Base-by-base conservation (phyloP, 2,329 filamentous ascomycete species). In the Aspergillus terreus region DNA sequence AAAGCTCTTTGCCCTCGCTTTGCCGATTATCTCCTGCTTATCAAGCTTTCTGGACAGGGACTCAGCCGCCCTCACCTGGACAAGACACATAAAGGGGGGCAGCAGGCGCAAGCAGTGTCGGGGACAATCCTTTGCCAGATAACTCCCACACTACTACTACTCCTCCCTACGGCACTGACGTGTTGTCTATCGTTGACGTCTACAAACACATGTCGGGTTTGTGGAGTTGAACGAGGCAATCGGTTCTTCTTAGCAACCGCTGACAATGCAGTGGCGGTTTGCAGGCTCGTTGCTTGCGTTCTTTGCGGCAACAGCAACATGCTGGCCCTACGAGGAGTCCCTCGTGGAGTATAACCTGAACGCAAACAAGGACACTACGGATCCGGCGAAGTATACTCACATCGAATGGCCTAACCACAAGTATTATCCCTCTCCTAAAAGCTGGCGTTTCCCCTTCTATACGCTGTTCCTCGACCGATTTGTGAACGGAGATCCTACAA, bases 361-460 rank as follows among this genome's bases (percentile, higher is more conserved):
- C 64, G 72, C 75, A 55, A 85, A 86, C 64, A 62, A 78, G 58
- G 70, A 73, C 43, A 82, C 83, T n/a, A 75, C 63, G 7, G 66
- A 76, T 46, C 81, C 83, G 2, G 68, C 80, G 35, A 76, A 86
- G 42, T 87, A 86, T 64, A 78, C 71, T 63, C 51, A 55, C n/a
- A 78, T 82, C 53, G 68, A 76, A 70, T 79, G 81, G 78, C 70
- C 68, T n/a, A 69, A 76, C 54, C 79, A 82, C 44, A 63, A 56
- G 21, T 85, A 81, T 57, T 63, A 69, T 15, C 68, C 73, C 0
- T 85, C 82, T 17, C 83, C 84, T 1, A 63, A 71, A 0, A 86
- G 82, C 58, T 87, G 84, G 84, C 76, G 84, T 23, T 78, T 86
- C 54, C 84, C 84, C 0, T 81, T 85, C 61, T 87, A 87, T 63